These are phyloP conservation scores for Heterotrichella gracilis DNA, from an alignment of 352 stramenopile genomes.

Conservation along the genomic window DNA sequence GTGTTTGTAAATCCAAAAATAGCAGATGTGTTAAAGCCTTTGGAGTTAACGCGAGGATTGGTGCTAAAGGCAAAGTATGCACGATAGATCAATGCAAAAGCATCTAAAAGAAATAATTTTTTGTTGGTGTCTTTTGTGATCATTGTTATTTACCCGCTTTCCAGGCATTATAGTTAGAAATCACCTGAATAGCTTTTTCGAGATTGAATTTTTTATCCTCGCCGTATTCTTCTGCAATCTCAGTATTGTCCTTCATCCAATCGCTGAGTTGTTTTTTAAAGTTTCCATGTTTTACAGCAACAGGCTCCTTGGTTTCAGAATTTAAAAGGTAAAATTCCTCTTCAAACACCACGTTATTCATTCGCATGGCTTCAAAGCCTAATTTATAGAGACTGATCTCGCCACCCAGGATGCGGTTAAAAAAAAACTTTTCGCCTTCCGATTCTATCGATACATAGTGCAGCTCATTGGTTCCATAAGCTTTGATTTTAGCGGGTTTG, in stretches of 20 bases:
- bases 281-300: not conserved
- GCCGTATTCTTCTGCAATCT: not conserved
- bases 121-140: constrained; percentile 1
- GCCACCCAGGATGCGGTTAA: not conserved
- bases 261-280: not conserved
- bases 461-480: not conserved
- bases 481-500: not conserved
- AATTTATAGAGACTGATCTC: not conserved
- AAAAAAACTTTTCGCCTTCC: not conserved
- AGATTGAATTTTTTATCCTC: not conserved
- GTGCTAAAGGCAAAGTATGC: not conserved
- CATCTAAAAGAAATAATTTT: constrained; percentile 8
- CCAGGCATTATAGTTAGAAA: not conserved
- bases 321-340: not conserved
- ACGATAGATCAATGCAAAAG: not conserved
- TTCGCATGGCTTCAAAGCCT: not conserved
- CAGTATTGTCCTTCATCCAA: not conserved
- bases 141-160: constrained; percentile 1
- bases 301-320: not conserved
- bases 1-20: not conserved
- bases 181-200: not conserved
- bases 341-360: not conserved
- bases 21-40: not conserved
- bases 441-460: not conserved
- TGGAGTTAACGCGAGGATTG: not conserved